Evolutionary conservation across 2,329 filamentous ascomycete genomes (phyloP).

Genomic region (Aspergillus calidoustus): DNA sequence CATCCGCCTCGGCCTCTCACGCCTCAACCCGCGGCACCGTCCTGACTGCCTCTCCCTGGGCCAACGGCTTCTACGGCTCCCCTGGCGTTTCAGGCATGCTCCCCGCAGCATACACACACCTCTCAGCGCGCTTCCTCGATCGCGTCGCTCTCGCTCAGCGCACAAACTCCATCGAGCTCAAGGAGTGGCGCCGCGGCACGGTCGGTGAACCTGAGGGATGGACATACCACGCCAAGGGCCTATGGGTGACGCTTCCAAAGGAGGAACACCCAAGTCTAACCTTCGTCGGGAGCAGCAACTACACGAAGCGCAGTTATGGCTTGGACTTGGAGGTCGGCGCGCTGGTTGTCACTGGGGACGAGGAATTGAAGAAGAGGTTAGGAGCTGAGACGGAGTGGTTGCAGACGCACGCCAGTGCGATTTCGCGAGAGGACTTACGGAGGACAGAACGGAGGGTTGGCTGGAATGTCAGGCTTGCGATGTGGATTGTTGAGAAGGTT

Average conservation of each 20-base stretch:
- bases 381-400: conserved; percentile 80
- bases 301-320: conserved; percentile 90
- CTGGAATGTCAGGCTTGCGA: conserved; percentile 81
- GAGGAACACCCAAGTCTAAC: conserved; percentile 74
- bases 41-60: conserved; percentile 88
- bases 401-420: conserved; percentile 70
- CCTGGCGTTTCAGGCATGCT: conserved; percentile 87
- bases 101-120: conserved; percentile 87
- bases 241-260: conserved; percentile 75
- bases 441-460: conserved; percentile 82
- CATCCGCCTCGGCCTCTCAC: conserved; percentile 42
- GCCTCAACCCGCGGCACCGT: conserved; percentile 69
- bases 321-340: conserved; percentile 90
- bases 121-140: conserved; percentile 80
- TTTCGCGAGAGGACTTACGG: conserved; percentile 78
- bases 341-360: conserved; percentile 79
- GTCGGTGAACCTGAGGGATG: conserved; percentile 82
- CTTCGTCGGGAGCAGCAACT: conserved; percentile 90
- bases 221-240: conserved; percentile 97
- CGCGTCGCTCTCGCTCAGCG: conserved; percentile 59
- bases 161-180: conserved; percentile 68
- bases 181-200: conserved; percentile 85
- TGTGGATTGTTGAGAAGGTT: conserved; percentile 88
- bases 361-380: conserved; percentile 71
- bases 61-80: conserved; percentile 93